These are phyloP conservation scores for Geotrichum macrosporum DNA, from an alignment of 1,139 yeast species.

Conservation along the genomic window DNA sequence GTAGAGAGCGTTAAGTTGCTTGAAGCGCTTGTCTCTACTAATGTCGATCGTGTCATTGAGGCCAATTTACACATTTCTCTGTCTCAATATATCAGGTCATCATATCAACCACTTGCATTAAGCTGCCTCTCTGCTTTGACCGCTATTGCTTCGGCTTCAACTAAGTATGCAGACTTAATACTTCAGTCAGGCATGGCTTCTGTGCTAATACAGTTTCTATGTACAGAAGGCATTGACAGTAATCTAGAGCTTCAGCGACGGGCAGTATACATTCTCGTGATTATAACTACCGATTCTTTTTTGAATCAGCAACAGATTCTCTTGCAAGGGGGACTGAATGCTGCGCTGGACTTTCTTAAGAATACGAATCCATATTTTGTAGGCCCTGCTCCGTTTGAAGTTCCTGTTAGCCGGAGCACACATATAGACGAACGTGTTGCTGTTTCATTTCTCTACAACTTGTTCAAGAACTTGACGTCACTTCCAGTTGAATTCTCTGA, in stretches of 20 bases:
- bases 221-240: not conserved
- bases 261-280: not conserved
- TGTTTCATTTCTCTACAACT: slow-evolving; percentile 1
- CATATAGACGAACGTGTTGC: slow-evolving; percentile 8
- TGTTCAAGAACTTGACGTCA: not conserved
- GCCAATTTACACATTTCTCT: not conserved
- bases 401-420: not conserved
- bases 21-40: not conserved
- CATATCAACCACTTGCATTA: not conserved
- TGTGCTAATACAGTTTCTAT: not conserved
- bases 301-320: not conserved
- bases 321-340: slow-evolving; percentile 1
- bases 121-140: not conserved
- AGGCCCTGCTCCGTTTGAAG: not conserved
- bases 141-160: not conserved
- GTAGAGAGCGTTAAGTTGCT: not conserved
- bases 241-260: not conserved
- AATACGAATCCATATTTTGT: not conserved
- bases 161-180: not conserved
- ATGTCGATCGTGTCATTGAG: not conserved
- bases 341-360: not conserved
- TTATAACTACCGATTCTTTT: not conserved
- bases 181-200: not conserved
- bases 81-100: not conserved
- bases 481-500: not conserved